Conservation (phyloP, 2,329 filamentous ascomycete species). For the Fusarium subtropicale region DNA sequence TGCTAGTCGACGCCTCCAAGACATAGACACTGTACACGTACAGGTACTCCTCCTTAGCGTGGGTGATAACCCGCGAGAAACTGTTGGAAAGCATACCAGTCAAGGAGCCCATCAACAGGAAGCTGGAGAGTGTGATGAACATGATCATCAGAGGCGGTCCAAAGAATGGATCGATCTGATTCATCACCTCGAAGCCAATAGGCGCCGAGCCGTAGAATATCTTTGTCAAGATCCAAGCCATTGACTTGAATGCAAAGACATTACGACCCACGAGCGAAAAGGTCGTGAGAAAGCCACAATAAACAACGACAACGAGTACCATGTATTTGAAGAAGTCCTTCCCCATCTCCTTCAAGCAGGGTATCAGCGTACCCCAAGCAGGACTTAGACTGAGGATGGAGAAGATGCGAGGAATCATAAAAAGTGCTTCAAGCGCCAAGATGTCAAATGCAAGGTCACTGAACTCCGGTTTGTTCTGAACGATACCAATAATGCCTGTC, state of each 20-base stretch:
- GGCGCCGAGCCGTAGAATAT: constrained; percentile 84
- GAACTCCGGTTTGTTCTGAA: constrained; percentile 68
- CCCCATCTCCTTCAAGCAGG: constrained; percentile 92
- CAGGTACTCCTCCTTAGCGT: constrained; percentile 79
- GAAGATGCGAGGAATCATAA: constrained; percentile 89
- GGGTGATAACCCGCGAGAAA: constrained; percentile 72
- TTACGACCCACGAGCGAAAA: constrained; percentile 83
- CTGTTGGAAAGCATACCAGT: constrained; percentile 84
- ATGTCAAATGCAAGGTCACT: constrained; percentile 88
- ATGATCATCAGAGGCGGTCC: constrained; percentile 74
- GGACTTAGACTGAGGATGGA: constrained; percentile 87
- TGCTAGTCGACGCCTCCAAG: constrained; percentile 74
- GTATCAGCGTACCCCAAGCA: constrained; percentile 91
- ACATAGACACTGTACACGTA: constrained; percentile 78
- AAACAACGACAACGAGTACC: constrained; percentile 83
- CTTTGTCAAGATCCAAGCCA: constrained; percentile 82
- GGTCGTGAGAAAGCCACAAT: constrained; percentile 89
- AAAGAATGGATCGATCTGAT: constrained; percentile 68
- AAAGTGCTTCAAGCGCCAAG: constrained; percentile 87
- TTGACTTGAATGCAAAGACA: constrained; percentile 70
- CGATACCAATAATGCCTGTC: constrained; percentile 52
- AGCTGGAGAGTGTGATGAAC: constrained; percentile 81
- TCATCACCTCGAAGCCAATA: constrained; percentile 77
- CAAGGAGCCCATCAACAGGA: constrained; percentile 81
- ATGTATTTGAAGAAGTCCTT: constrained; percentile 91